Percentiles rank a stretch among this genome's conserved stretches.
Evolutionary conservation across 441 rosid genomes (phyloP).

Genomic region (Jatropha podagrica): DNA sequence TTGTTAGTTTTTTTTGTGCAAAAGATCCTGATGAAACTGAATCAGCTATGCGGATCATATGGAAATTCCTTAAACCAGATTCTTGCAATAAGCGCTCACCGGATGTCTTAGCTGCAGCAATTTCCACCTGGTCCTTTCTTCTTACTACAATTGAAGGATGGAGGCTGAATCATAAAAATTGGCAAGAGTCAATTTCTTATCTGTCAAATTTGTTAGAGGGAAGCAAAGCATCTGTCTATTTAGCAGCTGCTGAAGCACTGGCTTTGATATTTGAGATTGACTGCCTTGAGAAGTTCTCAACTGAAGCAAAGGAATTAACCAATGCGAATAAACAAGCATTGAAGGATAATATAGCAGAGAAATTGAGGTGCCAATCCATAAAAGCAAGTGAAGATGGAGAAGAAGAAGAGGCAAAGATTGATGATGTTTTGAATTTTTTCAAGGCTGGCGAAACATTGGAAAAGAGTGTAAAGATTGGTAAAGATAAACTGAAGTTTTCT

Average conservation of each 20-base stretch:
- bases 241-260: slow-evolving; percentile 19
- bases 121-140: slow-evolving; percentile 27
- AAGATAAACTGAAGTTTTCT: slow-evolving; percentile 5
- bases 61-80: slow-evolving; percentile 19
- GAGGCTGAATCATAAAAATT: slow-evolving; percentile 8
- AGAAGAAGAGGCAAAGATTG: background rate
- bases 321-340: background rate
- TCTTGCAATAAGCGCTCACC: background rate
- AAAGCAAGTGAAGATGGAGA: background rate
- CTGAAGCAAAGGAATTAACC: background rate
- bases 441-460: slow-evolving; percentile 2
- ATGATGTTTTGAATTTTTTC: slow-evolving; percentile 14
- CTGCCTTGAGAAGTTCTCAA: slow-evolving; percentile 10
- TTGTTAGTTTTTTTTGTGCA: slow-evolving; percentile 11
- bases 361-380: background rate
- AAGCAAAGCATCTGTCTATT: slow-evolving; percentile 3
- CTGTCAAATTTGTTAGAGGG: slow-evolving; percentile 4
- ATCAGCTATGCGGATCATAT: slow-evolving; percentile 12
- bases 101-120: slow-evolving; percentile 12
- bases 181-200: slow-evolving; percentile 21
- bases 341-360: slow-evolving; percentile 8
- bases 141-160: slow-evolving; percentile 19
- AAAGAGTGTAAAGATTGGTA: slow-evolving; percentile 13
- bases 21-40: slow-evolving; percentile 1
- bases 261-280: slow-evolving; percentile 21